These are phyloP conservation scores for Entoloma clypeatum DNA, from an alignment of 1,284 basidiomycete genomes.

Conservation along the genomic window DNA sequence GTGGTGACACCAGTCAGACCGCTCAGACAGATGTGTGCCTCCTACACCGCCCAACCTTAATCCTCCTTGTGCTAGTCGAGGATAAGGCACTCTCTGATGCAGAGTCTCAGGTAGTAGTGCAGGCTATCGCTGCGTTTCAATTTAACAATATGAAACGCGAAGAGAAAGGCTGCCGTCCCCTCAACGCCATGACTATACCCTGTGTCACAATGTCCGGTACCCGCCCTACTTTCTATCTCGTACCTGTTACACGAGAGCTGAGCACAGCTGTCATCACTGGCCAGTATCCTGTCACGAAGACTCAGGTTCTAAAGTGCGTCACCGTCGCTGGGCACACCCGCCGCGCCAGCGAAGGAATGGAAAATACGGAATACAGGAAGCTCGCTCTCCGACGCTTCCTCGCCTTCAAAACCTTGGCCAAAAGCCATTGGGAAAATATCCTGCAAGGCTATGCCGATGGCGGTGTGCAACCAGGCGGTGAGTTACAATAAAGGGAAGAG, in stretches of 20 bases:
- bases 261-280: conserved; percentile 23
- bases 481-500: too few species aligned
- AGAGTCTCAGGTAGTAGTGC: conserved; percentile 28
- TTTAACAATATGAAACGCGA: conserved; percentile 28
- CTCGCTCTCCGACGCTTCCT: too few species aligned
- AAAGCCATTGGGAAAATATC: too few species aligned
- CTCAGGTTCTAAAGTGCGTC: conserved; percentile 21
- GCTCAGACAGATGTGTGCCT: conserved; percentile 20
- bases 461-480: too few species aligned
- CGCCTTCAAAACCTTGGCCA: too few species aligned
- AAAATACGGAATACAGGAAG: too few species aligned
- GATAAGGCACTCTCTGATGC: conserved; percentile 10
- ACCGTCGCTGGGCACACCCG: conserved; percentile 11
- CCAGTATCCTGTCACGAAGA: conserved; percentile 23
- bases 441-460: too few species aligned
- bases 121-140: conserved; percentile 33
- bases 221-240: conserved; percentile 28
- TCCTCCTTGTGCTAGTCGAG: conserved; percentile 18
- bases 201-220: conserved; percentile 29
- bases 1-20: conserved; percentile 11
- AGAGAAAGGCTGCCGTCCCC: conserved; percentile 15
- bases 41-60: conserved; percentile 11
- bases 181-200: conserved; percentile 23
- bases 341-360: conserved; percentile 24
- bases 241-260: conserved; percentile 26